Conservation (phyloP, 1,284 basidiomycete species). For the Naganishia cerealis region DNA sequence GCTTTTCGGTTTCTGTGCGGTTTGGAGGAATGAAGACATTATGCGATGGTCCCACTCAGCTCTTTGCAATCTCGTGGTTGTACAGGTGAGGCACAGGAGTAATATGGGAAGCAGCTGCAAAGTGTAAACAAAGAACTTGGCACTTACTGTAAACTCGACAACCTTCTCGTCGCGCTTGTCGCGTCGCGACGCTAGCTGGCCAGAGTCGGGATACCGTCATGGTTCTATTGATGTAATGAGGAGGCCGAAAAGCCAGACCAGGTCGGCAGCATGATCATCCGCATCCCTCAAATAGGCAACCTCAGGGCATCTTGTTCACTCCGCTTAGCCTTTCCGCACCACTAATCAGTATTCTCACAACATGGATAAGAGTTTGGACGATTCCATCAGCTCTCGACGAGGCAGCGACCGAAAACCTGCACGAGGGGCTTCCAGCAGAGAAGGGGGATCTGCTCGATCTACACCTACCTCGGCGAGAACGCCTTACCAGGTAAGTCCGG, state of each 20-base stretch:
- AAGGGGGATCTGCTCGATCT: conserved; percentile 26
- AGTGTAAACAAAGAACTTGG: conserved; percentile 37
- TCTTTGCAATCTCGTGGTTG: not conserved
- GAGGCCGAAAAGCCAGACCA: no score
- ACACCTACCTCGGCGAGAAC: conserved; percentile 37
- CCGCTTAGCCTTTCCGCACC: not conserved
- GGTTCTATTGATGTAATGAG: conserved; percentile 7
- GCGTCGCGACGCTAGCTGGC: conserved; percentile 1
- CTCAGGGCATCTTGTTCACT: not conserved
- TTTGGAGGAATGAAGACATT: conserved; percentile 21
- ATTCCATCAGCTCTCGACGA: conserved; percentile 27
- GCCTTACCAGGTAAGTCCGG: conserved; percentile 46
- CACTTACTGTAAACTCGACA: not conserved
- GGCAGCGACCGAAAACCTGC: conserved; percentile 25
- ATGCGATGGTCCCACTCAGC: not conserved
- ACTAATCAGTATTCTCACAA: not conserved
- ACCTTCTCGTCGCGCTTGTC: not conserved
- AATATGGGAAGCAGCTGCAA: conserved; percentile 13
- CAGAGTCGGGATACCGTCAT: conserved; percentile 1
- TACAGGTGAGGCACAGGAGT: not conserved
- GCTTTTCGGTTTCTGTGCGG: conserved; percentile 28
- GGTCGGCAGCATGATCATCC: no score
- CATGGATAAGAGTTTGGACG: conserved; percentile 26
- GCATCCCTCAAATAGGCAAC: no score
- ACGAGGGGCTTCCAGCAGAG: conserved; percentile 32